Percentiles rank a stretch among this genome's conserved stretches.
phyloP scores from a whole-genome alignment of 805 yeast species.

The Scheffersomyces ergatensis region DNA sequence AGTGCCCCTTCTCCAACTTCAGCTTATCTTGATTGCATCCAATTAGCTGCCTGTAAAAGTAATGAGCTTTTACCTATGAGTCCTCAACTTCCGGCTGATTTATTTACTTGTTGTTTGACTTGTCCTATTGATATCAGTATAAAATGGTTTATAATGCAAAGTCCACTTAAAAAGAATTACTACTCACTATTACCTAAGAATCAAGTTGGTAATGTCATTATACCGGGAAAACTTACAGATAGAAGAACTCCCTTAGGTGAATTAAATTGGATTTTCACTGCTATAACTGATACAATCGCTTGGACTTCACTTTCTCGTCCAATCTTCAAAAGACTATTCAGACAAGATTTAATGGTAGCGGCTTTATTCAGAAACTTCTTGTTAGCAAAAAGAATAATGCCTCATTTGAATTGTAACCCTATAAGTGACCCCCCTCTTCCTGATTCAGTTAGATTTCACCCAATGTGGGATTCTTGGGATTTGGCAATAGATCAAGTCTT shows the following conservation, averaged over 20 bases:
- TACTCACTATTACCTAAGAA: slow-evolving; percentile 45
- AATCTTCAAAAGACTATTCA: slow-evolving; percentile 80
- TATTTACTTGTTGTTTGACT: slow-evolving; percentile 92
- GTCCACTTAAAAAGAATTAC: slow-evolving; percentile 57
- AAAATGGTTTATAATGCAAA: slow-evolving; percentile 86
- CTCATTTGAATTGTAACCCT: slow-evolving; percentile 89
- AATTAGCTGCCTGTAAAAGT: slow-evolving; percentile 86
- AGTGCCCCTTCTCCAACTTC: slow-evolving; percentile 61
- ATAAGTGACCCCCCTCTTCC: slow-evolving; percentile 92
- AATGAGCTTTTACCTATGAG: slow-evolving; percentile 88
- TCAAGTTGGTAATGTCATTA: slow-evolving; percentile 56
- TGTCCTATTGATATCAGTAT: slow-evolving; percentile 94
- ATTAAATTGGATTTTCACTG: slow-evolving; percentile 95
- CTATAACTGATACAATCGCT: slow-evolving; percentile 96
- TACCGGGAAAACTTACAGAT: slow-evolving; percentile 90
- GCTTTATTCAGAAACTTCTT: slow-evolving; percentile 91
- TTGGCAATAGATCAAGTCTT: slow-evolving; percentile 93
- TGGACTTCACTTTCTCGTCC: slow-evolving; percentile 92
- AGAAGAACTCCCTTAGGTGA: slow-evolving; percentile 95
- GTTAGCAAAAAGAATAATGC: slow-evolving; percentile 91
- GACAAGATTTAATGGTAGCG: slow-evolving; percentile 96
- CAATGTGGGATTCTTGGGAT: slow-evolving; percentile 99
- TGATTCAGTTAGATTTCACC: slow-evolving; percentile 71
- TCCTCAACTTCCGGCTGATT: slow-evolving; percentile 93
- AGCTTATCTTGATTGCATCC: slow-evolving; percentile 82